Conservation (phyloP, 305 asterid species). For the Plantago rigida region DNA sequence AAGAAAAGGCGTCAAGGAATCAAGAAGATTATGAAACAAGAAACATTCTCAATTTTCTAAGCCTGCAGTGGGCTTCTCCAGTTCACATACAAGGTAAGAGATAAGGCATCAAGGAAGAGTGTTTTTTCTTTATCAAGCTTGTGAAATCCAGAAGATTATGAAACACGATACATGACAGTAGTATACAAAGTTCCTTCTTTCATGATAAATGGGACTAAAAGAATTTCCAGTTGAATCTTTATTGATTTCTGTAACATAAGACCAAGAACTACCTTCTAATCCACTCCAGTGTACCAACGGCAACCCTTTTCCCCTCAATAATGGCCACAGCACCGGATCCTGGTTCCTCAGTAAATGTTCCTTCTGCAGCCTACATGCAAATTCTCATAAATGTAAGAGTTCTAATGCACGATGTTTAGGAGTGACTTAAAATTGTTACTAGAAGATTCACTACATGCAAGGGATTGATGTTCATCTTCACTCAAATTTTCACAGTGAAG, state of each 20-base stretch:
- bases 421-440: not conserved
- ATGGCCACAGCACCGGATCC: conserved; percentile 94
- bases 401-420: conserved; percentile 14
- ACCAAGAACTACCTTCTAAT: conserved; percentile 57
- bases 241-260: conserved; percentile 13
- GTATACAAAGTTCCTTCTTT: too few relatives aligned
- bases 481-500: not conserved
- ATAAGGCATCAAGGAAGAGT: not conserved
- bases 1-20: too few relatives aligned
- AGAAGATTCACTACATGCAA: not conserved
- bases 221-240: conserved; percentile 3
- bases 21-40: not conserved
- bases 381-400: conserved; percentile 11
- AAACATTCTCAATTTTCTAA: not conserved
- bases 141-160: too few relatives aligned
- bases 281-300: conserved; percentile 92
- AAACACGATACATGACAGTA: too few relatives aligned
- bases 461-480: not conserved
- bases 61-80: not conserved
- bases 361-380: conserved; percentile 61
- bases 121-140: not conserved
- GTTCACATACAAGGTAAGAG: not conserved
- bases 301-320: conserved; percentile 58
- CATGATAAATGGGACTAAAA: too few relatives aligned
- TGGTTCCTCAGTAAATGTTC: conserved; percentile 89